Conservation (phyloP, 345 rosid species). For the Dipteronia sinensis region DNA sequence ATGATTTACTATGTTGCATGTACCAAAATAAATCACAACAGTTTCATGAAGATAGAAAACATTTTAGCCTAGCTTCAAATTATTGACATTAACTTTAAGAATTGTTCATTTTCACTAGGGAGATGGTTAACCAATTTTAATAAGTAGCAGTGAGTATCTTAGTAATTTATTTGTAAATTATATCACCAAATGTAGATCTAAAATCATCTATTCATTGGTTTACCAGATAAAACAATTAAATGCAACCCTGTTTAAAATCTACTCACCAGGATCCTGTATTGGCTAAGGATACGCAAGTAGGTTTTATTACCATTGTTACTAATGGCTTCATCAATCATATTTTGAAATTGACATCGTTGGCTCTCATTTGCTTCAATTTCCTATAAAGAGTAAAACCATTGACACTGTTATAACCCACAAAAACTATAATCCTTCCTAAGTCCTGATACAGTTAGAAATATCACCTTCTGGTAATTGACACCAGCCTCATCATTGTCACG, state of each 20-base stretch:
- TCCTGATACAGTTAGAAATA: constrained; percentile 14
- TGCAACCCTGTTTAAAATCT: neutral
- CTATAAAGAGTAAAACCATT: constrained; percentile 40
- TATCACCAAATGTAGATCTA: neutral
- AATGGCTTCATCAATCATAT: constrained; percentile 87
- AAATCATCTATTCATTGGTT: constrained; percentile 2
- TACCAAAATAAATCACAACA: neutral
- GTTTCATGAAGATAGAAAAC: neutral
- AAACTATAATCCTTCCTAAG: constrained; percentile 4
- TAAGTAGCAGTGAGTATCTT: neutral
- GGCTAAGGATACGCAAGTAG: constrained; percentile 82
- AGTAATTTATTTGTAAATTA: neutral
- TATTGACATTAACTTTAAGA: neutral
- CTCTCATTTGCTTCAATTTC: constrained; percentile 87
- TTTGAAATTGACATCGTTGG: constrained; percentile 74
- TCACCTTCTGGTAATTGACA: constrained; percentile 74
- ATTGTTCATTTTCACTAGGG: neutral
- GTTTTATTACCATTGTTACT: constrained; percentile 77
- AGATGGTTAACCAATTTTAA: neutral
- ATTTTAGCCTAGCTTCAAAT: neutral
- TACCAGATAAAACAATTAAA: neutral
- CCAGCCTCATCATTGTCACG: constrained; percentile 97
- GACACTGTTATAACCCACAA: constrained; percentile 15
- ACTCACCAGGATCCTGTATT: constrained; percentile 93
- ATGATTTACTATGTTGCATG: neutral